Base-by-base conservation (phyloP, 2,329 filamentous ascomycete genomes). In the Ophiostoma sp. region DNA sequence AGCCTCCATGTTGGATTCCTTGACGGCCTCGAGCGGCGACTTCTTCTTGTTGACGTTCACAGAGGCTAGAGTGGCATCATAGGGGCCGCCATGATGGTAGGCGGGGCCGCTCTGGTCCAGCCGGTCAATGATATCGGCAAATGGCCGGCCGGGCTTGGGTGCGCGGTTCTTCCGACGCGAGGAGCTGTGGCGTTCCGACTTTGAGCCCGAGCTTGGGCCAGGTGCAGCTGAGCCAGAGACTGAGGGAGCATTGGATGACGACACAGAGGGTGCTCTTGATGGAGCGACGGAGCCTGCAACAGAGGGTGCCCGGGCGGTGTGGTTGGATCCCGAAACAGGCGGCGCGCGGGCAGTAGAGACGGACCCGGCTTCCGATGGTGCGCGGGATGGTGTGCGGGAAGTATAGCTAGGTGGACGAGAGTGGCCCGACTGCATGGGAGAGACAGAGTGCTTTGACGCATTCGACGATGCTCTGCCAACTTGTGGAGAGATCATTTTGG, bases 71-170 rank as follows among this genome's bases (percentile, higher is more conserved):
- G 91, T 89, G 9, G 93, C 92, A 76, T 98, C 94, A 73, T 91
- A 98, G 0, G 94, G 94, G 0, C 94, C 93, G 72, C 89, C 91
- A 74, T 98, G 94, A 77, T 97, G 94, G 77, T 96, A 97, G 2
- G 83, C 79, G 18, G 83, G 83, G 66, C 85, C 84, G 55, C 83
- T 77, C 67, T 81, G 83, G 75, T 97, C 94, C 1, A 98, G 85
- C 5, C 82, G 81, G 76, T 97, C 94, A 74, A 98, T 95, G 8
- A 83, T 82, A 76, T 98, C 93, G 1, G 91, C 85, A 40, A 88
- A 85, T 16, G 89, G 83, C 74, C 88, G 81, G 74, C 83, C 85
- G 76, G 86, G 88, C 73, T 82, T 84, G 75, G 83, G 76, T 89
- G 88, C 1, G 85, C 85, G 40, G 86, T 79, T 65, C 88, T 68